Evolutionary conservation across 129 eudicot genomes (phyloP).

Genomic region (Lactuca saligna): DNA sequence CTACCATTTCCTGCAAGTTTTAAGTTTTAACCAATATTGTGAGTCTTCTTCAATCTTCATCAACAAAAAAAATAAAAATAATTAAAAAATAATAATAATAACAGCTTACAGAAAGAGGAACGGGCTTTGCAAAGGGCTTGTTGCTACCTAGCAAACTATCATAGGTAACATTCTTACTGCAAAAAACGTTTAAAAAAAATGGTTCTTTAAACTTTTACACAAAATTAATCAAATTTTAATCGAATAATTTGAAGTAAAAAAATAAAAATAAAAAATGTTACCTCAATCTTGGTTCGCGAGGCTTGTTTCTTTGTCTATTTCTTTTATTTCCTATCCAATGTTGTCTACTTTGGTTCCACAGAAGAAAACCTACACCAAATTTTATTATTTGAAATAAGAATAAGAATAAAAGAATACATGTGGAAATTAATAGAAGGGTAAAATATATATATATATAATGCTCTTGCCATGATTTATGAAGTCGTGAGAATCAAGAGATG

Average conservation of each 20-base stretch:
- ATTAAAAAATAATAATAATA: background rate
- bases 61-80: background rate
- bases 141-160: constrained; percentile 63
- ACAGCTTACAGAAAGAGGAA: constrained; percentile 69
- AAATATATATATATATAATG: background rate
- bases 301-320: constrained; percentile 32
- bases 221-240: too few relatives aligned
- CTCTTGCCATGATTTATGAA: constrained; percentile 77
- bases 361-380: constrained; percentile 59
- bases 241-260: too few relatives aligned
- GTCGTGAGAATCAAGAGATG: constrained; percentile 43
- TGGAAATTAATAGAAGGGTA: background rate
- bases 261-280: constrained; percentile 10
- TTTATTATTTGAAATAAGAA: background rate
- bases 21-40: background rate
- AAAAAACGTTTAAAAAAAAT: constrained; percentile 20
- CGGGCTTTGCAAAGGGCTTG: constrained; percentile 61
- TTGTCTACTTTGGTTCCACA: constrained; percentile 76
- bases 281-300: constrained; percentile 74
- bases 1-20: constrained; percentile 71
- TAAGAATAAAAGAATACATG: background rate
- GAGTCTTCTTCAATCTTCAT: background rate
- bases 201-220: background rate
- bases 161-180: constrained; percentile 73
- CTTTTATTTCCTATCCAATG: constrained; percentile 66